Evolutionary conservation across 768 basidiomycete genomes (phyloP).

Genomic region (Suillus tomentosus): DNA sequence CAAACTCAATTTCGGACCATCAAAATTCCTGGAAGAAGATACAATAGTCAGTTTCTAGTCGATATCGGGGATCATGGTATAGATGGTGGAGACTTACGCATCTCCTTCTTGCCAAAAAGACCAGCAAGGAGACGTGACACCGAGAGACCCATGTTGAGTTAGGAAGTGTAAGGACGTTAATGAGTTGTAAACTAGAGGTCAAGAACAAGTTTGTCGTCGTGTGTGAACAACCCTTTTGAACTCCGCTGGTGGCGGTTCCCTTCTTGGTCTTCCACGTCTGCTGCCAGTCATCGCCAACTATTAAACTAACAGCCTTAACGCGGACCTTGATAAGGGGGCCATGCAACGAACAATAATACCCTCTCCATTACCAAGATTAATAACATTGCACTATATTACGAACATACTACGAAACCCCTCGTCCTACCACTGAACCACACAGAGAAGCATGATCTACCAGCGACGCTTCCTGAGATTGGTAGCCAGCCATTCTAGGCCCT

Average conservation of each 20-base stretch:
- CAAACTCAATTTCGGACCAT: slow-evolving; percentile 59
- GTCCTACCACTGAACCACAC: not conserved
- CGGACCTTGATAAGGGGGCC: not conserved
- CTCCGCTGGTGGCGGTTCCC: slow-evolving; percentile 33
- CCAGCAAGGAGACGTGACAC: slow-evolving; percentile 74
- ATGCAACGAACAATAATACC: not conserved
- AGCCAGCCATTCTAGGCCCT: slow-evolving; percentile 96
- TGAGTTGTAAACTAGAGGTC: slow-evolving; percentile 30
- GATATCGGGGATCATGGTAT: slow-evolving; percentile 21
- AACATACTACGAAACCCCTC: not conserved
- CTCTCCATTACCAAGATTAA: not conserved
- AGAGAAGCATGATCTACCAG: not conserved
- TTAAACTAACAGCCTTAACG: not conserved
- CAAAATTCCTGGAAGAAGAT: slow-evolving; percentile 77
- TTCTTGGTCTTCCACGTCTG: slow-evolving; percentile 1
- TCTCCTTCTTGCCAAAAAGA: slow-evolving; percentile 98
- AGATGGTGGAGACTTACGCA: slow-evolving; percentile 70
- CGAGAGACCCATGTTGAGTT: slow-evolving; percentile 71
- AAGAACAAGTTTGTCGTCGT: slow-evolving; percentile 38
- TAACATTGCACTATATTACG: not conserved
- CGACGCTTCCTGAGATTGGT: slow-evolving; percentile 93
- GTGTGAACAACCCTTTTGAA: slow-evolving; percentile 35
- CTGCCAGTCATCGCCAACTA: not conserved
- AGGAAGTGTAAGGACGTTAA: slow-evolving; percentile 34
- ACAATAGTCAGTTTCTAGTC: slow-evolving; percentile 26